A percentile compares a stretch with the other conserved stretches of the same genome.
Conservation (phyloP, 768 basidiomycete species). For the Trametes meyenii region DNA sequence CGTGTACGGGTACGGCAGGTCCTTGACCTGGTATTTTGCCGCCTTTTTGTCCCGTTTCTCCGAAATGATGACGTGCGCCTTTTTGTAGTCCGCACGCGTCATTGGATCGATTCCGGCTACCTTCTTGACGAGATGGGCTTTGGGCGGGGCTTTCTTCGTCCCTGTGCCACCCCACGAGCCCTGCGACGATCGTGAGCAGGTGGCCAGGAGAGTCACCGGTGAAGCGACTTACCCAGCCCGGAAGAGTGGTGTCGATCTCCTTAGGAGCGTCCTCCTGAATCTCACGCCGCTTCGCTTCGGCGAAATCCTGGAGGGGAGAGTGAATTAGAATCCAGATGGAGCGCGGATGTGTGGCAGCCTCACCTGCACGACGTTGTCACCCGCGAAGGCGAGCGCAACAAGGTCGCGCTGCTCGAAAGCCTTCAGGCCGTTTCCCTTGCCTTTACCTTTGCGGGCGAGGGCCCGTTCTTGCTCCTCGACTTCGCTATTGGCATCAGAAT, state of each 20-base stretch:
- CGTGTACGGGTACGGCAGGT: constrained; percentile 94
- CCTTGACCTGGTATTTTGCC: constrained; percentile 83
- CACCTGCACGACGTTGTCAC: constrained; percentile 93
- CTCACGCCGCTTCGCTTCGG: constrained; percentile 78
- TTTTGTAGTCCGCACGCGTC: constrained; percentile 80
- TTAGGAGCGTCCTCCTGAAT: constrained; percentile 86
- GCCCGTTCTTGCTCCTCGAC: constrained; percentile 67
- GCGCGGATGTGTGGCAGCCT: constrained; percentile 23
- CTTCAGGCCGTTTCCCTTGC: constrained; percentile 44
- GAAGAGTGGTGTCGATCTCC: constrained; percentile 86
- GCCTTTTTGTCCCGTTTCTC: constrained; percentile 97
- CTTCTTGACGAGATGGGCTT: constrained; percentile 77
- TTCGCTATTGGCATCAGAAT: constrained; percentile 65
- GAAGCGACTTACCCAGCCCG: constrained; percentile 82
- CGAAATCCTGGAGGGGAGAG: constrained; percentile 66
- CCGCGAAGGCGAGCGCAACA: constrained; percentile 94
- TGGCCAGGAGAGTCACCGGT: background rate
- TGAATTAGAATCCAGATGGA: background rate
- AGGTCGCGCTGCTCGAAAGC: constrained; percentile 91
- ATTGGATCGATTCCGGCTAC: constrained; percentile 79
- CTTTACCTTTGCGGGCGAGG: constrained; percentile 46
- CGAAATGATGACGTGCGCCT: constrained; percentile 91
- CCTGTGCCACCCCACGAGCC: constrained; percentile 93
- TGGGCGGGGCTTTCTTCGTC: constrained; percentile 57
- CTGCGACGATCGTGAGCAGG: constrained; percentile 40